Evolutionary conservation across 345 rosid species (phyloP).

Genomic region (Anacardium occidentale): DNA sequence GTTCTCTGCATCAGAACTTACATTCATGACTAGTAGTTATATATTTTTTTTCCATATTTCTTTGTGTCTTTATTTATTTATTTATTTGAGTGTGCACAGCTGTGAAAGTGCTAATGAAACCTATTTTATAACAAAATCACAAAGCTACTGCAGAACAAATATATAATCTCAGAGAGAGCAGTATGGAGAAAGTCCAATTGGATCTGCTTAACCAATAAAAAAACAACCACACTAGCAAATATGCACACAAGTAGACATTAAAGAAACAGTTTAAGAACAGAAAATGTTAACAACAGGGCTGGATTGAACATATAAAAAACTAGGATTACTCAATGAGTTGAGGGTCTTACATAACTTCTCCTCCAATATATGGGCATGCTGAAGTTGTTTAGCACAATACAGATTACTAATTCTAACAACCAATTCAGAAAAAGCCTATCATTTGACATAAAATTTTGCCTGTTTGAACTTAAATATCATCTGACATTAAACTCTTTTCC

Average conservation of each 20-base stretch:
- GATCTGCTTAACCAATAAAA: background rate
- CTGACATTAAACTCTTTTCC: background rate
- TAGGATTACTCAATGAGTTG: background rate
- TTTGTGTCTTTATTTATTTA: background rate
- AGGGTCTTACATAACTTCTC: background rate
- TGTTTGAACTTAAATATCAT: background rate
- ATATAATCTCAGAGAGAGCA: background rate
- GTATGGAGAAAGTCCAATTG: background rate
- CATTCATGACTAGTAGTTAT: background rate
- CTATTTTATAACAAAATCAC: slow-evolving; percentile 3
- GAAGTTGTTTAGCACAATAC: background rate
- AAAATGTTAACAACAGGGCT: background rate
- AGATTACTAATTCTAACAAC: background rate
- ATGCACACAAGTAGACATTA: background rate
- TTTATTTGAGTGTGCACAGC: background rate
- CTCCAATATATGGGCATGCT: background rate
- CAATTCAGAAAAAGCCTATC: background rate
- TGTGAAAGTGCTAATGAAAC: slow-evolving; percentile 1
- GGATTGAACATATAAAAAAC: background rate
- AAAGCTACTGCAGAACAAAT: background rate
- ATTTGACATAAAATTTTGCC: background rate
- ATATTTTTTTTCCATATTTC: too few relatives aligned
- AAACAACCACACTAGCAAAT: background rate
- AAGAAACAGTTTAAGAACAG: background rate
- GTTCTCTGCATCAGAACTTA: slow-evolving; percentile 55